These are phyloP conservation scores for Domatiomyces catenatus DNA, from an alignment of 2,329 filamentous ascomycete genomes.

Conservation along the genomic window DNA sequence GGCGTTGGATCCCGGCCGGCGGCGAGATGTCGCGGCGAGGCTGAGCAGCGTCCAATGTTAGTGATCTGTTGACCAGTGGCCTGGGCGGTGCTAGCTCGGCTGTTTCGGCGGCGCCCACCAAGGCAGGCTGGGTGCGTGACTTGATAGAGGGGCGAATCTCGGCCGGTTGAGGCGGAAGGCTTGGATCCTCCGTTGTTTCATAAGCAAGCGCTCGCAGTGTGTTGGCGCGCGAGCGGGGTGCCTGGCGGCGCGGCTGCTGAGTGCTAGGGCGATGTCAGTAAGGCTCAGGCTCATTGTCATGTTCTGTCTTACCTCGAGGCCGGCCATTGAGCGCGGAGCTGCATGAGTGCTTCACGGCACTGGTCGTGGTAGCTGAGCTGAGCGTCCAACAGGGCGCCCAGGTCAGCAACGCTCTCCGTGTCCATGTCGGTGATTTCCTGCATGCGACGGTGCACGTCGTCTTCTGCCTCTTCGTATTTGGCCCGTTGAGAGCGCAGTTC, in stretches of 20 bases:
- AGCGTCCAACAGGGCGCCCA: conserved; percentile 69
- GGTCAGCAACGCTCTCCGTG: conserved; percentile 62
- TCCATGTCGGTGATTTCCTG: conserved; percentile 91
- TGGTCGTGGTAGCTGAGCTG: conserved; percentile 85
- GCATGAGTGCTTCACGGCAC: conserved; percentile 66
- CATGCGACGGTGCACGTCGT: conserved; percentile 86
- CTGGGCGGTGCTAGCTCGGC: conserved; percentile 24
- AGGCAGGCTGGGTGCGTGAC: conserved; percentile 27
- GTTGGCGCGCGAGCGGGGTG: conserved; percentile 43
- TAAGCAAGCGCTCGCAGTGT: conserved; percentile 50
- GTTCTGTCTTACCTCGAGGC: conserved; percentile 40
- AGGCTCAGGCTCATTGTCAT: conserved; percentile 5
- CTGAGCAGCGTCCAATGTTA: conserved; percentile 44
- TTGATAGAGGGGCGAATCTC: conserved; percentile 36
- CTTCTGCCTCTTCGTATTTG: conserved; percentile 90
- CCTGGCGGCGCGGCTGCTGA: conserved; percentile 24
- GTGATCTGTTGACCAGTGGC: conserved; percentile 35
- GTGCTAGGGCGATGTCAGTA: conserved; percentile 12
- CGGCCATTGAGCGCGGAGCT: conserved; percentile 55
- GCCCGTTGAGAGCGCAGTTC: conserved; percentile 80
- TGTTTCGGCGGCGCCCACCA: conserved; percentile 16
- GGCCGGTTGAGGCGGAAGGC: conserved; percentile 26
- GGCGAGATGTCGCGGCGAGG: conserved; percentile 38
- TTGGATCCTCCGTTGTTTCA: conserved; percentile 42
- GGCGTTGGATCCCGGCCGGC: conserved; percentile 26